Evolutionary conservation across 257 asterid species (phyloP).

Genomic region (Nicotiana otophora): DNA sequence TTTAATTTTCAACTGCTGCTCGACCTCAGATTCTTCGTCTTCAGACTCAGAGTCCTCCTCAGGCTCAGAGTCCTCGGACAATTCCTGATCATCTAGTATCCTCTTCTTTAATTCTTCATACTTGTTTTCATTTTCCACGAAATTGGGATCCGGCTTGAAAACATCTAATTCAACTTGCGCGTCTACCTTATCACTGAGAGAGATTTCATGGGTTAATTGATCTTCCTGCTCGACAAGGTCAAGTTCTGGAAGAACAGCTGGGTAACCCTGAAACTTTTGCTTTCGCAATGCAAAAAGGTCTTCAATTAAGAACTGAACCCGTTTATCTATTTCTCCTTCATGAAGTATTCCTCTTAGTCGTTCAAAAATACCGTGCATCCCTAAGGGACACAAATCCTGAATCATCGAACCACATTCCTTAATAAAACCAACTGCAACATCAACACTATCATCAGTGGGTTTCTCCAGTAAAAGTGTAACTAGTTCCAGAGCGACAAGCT

Average conservation of each 20-base stretch:
- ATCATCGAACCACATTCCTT: slow-evolving; percentile 84
- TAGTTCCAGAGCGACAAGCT: slow-evolving; percentile 88
- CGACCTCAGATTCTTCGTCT: slow-evolving; percentile 55
- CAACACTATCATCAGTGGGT: slow-evolving; percentile 87
- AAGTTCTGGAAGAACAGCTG: slow-evolving; percentile 79
- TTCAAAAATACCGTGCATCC: slow-evolving; percentile 46
- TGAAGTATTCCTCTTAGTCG: slow-evolving; percentile 91
- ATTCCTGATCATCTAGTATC: neutral
- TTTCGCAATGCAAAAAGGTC: slow-evolving; percentile 88
- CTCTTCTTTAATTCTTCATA: slow-evolving; percentile 84
- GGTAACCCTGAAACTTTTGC: slow-evolving; percentile 91
- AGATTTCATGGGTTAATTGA: slow-evolving; percentile 81
- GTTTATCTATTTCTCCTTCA: slow-evolving; percentile 92
- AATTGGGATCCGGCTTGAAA: slow-evolving; percentile 77
- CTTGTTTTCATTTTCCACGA: slow-evolving; percentile 63
- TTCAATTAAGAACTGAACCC: slow-evolving; percentile 85
- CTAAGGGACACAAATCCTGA: slow-evolving; percentile 73
- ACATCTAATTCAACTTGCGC: slow-evolving; percentile 34
- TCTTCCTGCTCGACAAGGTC: slow-evolving; percentile 94
- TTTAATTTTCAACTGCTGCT: slow-evolving; percentile 72
- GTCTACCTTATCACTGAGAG: slow-evolving; percentile 26
- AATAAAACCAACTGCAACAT: slow-evolving; percentile 82
- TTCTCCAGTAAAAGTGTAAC: slow-evolving; percentile 60
- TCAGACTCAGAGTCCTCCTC: slow-evolving; percentile 47
- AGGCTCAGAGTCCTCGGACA: too few species aligned